These are phyloP conservation scores for Pichia kluyveri DNA, from an alignment of 805 yeast genomes.

Conservation along the genomic window DNA sequence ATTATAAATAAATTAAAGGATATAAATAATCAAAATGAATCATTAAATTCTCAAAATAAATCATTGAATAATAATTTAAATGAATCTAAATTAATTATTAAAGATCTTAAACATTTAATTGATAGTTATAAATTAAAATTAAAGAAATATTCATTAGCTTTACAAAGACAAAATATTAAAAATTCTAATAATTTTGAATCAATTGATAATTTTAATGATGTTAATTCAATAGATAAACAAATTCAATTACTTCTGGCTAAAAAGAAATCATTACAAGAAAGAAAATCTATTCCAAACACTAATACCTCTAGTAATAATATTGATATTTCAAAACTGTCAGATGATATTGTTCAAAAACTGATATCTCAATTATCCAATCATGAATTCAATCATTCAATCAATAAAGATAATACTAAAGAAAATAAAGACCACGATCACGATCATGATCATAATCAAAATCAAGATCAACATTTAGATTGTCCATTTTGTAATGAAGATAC, in stretches of 20 bases:
- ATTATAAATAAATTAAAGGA: slow-evolving; percentile 4
- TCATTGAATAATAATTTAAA: slow-evolving; percentile 4
- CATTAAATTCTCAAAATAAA: slow-evolving; percentile 1
- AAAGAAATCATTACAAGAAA: too few species aligned
- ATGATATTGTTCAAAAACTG: slow-evolving; percentile 4
- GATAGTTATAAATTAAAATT: slow-evolving; percentile 11
- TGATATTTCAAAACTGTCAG: slow-evolving; percentile 2
- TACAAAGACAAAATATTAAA: too few species aligned
- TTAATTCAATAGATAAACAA: slow-evolving; percentile 6
- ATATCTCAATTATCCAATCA: slow-evolving; percentile 2
- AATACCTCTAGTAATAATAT: neutral
- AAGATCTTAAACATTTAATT: slow-evolving; percentile 13
- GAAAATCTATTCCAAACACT: too few species aligned
- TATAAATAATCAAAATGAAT: slow-evolving; percentile 2
- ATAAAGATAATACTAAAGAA: neutral
- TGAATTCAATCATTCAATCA: neutral
- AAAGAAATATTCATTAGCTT: slow-evolving; percentile 5
- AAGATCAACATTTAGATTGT: slow-evolving; percentile 1
- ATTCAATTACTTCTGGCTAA: neutral
- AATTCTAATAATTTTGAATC: neutral
- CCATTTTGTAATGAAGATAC: slow-evolving; percentile 4
- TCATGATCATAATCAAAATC: too few species aligned
- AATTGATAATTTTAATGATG: neutral
- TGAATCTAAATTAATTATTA: slow-evolving; percentile 19
- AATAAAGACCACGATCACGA: neutral